Evolutionary conservation across 129 eudicot species (phyloP), one percentile per base, ranked within the genome.

Genomic region (Escallonia rubra): DNA sequence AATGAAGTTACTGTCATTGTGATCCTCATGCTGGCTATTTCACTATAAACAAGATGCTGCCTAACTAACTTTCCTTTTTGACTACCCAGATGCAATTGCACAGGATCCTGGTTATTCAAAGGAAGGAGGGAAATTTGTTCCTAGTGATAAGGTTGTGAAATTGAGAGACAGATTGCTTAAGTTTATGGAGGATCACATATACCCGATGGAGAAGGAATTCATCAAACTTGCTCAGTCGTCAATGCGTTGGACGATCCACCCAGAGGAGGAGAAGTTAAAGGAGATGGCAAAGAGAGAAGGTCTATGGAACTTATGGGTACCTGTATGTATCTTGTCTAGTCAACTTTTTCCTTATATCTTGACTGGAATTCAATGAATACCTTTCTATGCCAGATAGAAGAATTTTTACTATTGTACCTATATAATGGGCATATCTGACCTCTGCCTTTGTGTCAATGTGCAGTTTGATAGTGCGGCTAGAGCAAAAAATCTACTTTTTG

Each of bases 281-380:
- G 88, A 86, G 49, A 73, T 89, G 8, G 99, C 99, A 7, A 93
- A 86, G 69, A 67, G 74, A 76, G 85, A 89, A 89, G 99, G 99
- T 72, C 73, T 93, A 41, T 93, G 99, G 99, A 93, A 93, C 79
- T 83, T 93, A 61, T 93, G 65, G 55, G 82, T 93, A 84, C 99
- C 99, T 65, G 99, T 93, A 82, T 57, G 86, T 73, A 16, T 41
- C 42, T 42, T 65, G n/a, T 50, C 52, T 44, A 48, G 12, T 59
- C 63, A 65, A 43, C 15, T 8, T 60, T 50, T 7, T 65, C 60
- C 34, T 47, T n/a, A 4, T 14, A n/a, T 3, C 13, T 50, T 43
- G 8, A 11, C 46, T 43, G 10, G 6, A 54, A 43, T 8, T 9
- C 23, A 50, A 50, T 50, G 54, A 2, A n/a, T 50, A 50, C 40